A percentile compares a stretch with the other conserved stretches of the same genome.
phyloP scores from a whole-genome alignment of 1,284 basidiomycete species.

The Puccinia novopanici region DNA sequence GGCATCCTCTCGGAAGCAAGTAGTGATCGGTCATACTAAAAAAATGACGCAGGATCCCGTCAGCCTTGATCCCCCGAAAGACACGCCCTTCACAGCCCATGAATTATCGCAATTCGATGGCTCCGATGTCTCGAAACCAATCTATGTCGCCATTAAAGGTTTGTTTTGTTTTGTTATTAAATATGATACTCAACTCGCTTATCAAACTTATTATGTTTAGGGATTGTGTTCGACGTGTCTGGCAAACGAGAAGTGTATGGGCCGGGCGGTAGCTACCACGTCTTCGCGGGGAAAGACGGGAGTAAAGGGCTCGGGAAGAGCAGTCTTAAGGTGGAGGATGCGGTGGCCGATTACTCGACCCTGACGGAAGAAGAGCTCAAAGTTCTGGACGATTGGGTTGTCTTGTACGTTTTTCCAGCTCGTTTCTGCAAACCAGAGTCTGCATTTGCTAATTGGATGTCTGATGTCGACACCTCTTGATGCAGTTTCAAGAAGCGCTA shows the following conservation, averaged over 20 bases:
- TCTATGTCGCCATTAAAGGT: constrained; percentile 89
- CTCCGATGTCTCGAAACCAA: constrained; percentile 67
- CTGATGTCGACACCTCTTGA: no score
- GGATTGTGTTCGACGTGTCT: constrained; percentile 77
- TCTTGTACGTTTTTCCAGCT: constrained; percentile 52
- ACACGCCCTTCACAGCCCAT: constrained; percentile 72
- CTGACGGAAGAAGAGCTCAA: constrained; percentile 76
- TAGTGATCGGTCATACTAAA: no score
- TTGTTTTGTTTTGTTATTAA: neutral
- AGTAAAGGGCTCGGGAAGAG: constrained; percentile 65
- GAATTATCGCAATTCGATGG: constrained; percentile 74
- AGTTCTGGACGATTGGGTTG: constrained; percentile 86
- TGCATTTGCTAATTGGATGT: no score
- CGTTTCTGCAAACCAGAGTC: no score
- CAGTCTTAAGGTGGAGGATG: constrained; percentile 82
- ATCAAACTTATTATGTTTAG: constrained; percentile 60
- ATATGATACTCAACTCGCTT: no score
- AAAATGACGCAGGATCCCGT: constrained; percentile 39
- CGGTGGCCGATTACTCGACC: constrained; percentile 79
- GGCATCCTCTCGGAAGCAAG: neutral
- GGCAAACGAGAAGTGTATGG: constrained; percentile 80
- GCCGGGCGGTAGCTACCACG: constrained; percentile 68
- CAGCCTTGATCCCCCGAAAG: constrained; percentile 68
- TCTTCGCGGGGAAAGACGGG: constrained; percentile 63
- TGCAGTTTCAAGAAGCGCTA: constrained; percentile 66